Evolutionary conservation across 192 early-diverging fungal species (phyloP).

Genomic region (Backusella luteola): DNA sequence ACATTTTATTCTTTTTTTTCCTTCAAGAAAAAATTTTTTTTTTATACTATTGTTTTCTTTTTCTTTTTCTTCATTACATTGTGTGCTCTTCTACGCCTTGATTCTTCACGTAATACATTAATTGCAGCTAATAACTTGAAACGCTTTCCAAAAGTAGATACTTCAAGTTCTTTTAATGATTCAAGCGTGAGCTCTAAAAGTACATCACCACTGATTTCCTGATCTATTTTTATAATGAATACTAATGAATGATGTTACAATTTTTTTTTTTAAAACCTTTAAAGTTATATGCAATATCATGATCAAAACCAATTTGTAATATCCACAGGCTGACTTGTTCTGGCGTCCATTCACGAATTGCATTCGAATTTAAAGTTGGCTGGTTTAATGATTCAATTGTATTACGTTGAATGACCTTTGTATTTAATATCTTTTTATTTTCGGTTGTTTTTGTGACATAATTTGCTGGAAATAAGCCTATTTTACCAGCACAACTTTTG

Average conservation of each 20-base stretch:
- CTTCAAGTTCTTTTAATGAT: slow-evolving; percentile 63
- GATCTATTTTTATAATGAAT: slow-evolving; percentile 5
- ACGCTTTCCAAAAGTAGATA: slow-evolving; percentile 60
- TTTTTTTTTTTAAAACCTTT: slow-evolving; percentile 5
- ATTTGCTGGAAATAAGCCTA: slow-evolving; percentile 70
- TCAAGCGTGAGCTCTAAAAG: slow-evolving; percentile 58
- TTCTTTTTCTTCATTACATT: slow-evolving; percentile 7
- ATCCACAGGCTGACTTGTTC: slow-evolving; percentile 25
- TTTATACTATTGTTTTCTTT: not conserved
- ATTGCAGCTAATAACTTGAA: slow-evolving; percentile 65
- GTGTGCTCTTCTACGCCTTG: not conserved
- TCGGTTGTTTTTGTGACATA: slow-evolving; percentile 46
- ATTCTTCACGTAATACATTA: slow-evolving; percentile 37
- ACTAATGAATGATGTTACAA: not conserved
- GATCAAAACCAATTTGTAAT: slow-evolving; percentile 15
- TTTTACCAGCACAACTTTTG: slow-evolving; percentile 53
- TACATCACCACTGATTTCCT: slow-evolving; percentile 46
- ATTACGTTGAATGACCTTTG: not conserved
- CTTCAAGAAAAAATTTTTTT: not conserved
- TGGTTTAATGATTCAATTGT: not conserved
- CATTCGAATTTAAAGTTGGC: slow-evolving; percentile 3
- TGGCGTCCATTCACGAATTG: slow-evolving; percentile 14
- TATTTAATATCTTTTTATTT: slow-evolving; percentile 4
- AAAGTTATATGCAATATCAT: slow-evolving; percentile 15
- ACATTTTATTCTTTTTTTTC: not conserved